phyloP scores from a whole-genome alignment of 306 rosid species.

The Hippophae tibetana region DNA sequence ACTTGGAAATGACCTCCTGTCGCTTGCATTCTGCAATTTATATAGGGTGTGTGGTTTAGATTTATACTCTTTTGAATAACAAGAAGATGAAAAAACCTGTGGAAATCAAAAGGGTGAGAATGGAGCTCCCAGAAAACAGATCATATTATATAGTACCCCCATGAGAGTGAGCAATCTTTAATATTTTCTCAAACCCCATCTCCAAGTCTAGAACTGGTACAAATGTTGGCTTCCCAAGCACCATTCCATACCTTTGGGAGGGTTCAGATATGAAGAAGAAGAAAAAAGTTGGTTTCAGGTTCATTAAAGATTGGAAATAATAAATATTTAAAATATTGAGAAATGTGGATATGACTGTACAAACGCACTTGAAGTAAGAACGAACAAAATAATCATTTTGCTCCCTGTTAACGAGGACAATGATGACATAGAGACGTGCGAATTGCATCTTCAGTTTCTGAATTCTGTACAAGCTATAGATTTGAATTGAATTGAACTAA shows the following conservation, averaged over 20 bases:
- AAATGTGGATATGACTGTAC: too few relatives aligned
- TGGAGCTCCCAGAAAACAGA: too few relatives aligned
- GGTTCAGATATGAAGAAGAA: conserved; percentile 8
- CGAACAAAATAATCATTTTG: conserved; percentile 51
- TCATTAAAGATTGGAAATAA: too few relatives aligned
- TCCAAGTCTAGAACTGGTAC: conserved; percentile 75
- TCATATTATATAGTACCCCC: conserved; percentile 49
- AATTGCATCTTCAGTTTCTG: conserved; percentile 61
- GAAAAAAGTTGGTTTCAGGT: not conserved
- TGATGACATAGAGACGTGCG: conserved; percentile 53
- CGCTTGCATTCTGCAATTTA: conserved; percentile 64
- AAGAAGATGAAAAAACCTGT: too few relatives aligned
- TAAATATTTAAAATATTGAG: too few relatives aligned
- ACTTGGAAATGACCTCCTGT: conserved; percentile 46
- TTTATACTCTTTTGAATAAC: too few relatives aligned
- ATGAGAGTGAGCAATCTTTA: conserved; percentile 74
- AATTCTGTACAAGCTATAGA: conserved; percentile 36
- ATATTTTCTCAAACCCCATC: conserved; percentile 93
- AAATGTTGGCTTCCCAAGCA: conserved; percentile 80
- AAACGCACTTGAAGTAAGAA: conserved; percentile 69
- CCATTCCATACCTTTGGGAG: conserved; percentile 50
- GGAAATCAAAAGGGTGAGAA: too few relatives aligned
- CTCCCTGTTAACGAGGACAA: conserved; percentile 51
- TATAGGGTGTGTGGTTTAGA: not conserved
- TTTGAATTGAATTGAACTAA: not conserved